phyloP scores from a whole-genome alignment of 768 basidiomycete genomes.

The Kwoniella sp. region DNA sequence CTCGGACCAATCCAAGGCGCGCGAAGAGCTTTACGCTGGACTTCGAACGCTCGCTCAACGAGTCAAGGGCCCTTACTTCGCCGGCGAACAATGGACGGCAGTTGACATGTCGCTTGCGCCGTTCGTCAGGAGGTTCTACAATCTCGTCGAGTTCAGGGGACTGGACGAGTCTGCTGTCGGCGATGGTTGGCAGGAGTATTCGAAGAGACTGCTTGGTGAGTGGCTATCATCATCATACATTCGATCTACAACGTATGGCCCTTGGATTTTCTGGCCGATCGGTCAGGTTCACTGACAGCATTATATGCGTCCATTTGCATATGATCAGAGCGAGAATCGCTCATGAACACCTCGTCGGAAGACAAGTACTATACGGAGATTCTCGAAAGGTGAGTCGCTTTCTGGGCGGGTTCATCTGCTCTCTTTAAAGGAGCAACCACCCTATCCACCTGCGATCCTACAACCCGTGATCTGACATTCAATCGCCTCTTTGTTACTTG shows the following conservation, averaged over 20 bases:
- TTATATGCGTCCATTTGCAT: neutral
- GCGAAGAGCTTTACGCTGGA: conserved; percentile 57
- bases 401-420: too few species aligned
- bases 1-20: conserved; percentile 43
- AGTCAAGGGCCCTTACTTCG: conserved; percentile 63
- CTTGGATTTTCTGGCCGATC: too few species aligned
- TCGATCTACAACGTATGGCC: too few species aligned
- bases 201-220: conserved; percentile 60
- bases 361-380: conserved; percentile 61
- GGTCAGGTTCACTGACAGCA: neutral
- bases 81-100: conserved; percentile 63
- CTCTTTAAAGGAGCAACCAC: too few species aligned
- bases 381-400: conserved; percentile 21
- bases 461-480: neutral
- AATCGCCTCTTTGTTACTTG: neutral
- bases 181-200: conserved; percentile 61
- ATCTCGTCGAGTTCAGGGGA: conserved; percentile 62
- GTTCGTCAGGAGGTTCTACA: conserved; percentile 70
- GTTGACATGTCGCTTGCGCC: conserved; percentile 66
- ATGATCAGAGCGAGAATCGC: conserved; percentile 23
- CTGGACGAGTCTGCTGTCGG: conserved; percentile 61
- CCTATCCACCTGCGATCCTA: too few species aligned
- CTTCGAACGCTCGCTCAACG: conserved; percentile 57
- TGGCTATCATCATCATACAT: too few species aligned
- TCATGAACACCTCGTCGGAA: conserved; percentile 38